A percentile compares a stretch with the other conserved stretches of the same genome.
Conservation (phyloP, 1,284 basidiomycete species). For the Ganoderma multipileum region DNA sequence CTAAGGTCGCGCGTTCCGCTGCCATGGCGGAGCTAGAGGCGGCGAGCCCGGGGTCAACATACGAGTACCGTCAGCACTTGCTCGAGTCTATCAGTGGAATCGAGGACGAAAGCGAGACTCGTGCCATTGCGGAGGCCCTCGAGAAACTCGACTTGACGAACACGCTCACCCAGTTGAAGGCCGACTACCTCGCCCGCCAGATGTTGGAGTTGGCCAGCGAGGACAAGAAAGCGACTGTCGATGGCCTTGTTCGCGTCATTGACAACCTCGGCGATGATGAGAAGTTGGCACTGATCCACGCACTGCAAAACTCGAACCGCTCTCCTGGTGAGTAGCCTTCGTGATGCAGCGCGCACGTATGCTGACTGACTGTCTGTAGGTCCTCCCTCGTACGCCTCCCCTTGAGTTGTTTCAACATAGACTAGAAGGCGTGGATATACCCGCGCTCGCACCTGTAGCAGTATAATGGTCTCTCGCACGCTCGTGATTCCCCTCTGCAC, state of each 20-base stretch:
- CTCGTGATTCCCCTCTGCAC: no score
- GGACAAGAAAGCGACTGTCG: constrained; percentile 74
- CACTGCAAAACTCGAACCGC: constrained; percentile 62
- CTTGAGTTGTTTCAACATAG: constrained; percentile 14
- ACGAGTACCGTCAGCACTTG: constrained; percentile 65
- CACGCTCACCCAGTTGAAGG: constrained; percentile 65
- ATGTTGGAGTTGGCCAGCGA: constrained; percentile 69
- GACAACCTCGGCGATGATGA: constrained; percentile 80
- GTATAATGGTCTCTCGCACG: neutral
- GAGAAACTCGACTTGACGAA: constrained; percentile 72
- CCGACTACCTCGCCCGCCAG: constrained; percentile 67
- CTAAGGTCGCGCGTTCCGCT: constrained; percentile 71
- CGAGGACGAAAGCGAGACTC: constrained; percentile 58
- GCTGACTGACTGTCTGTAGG: constrained; percentile 19
- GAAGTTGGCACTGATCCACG: constrained; percentile 63
- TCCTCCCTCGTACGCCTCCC: constrained; percentile 36
- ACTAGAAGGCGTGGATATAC: neutral
- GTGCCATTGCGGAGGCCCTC: constrained; percentile 62
- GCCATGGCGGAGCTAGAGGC: constrained; percentile 65
- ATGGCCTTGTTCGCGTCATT: constrained; percentile 69
- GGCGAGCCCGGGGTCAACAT: constrained; percentile 66
- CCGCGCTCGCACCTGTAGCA: constrained; percentile 19
- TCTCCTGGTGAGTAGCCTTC: constrained; percentile 51
- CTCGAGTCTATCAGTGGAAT: constrained; percentile 65
- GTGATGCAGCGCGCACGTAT: neutral